Conservation (phyloP, 2,329 filamentous ascomycete genomes). For the Verticillium longisporum region DNA sequence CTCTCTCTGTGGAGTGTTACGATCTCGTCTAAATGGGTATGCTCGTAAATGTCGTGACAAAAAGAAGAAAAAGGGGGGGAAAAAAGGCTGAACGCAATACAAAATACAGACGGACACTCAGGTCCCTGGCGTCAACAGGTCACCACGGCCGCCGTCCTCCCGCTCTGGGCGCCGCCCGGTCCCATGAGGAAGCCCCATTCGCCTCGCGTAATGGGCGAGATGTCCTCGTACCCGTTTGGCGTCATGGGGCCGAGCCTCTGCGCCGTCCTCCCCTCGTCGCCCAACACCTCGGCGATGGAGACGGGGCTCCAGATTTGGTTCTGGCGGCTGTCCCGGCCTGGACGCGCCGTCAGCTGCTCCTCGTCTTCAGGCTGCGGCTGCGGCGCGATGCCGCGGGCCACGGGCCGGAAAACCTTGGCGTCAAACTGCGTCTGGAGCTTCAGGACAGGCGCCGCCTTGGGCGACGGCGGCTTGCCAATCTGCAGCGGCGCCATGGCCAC, state of each 20-base stretch:
- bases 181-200: conserved; percentile 56
- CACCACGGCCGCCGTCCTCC: conserved; percentile 42
- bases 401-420: conserved; percentile 4
- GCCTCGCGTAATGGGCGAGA: conserved; percentile 53
- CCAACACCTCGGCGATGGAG: conserved; percentile 39
- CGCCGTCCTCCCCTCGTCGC: conserved; percentile 11
- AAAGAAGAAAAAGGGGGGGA: too few relatives aligned
- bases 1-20: background rate
- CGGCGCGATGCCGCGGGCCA: background rate
- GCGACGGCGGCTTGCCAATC: conserved; percentile 9
- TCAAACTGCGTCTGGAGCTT: conserved; percentile 39
- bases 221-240: conserved; percentile 54
- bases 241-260: conserved; percentile 41
- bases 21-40: background rate
- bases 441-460: conserved; percentile 19
- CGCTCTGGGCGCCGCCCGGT: conserved; percentile 27
- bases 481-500: conserved; percentile 3
- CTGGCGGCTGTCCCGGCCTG: conserved; percentile 16
- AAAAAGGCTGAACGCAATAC: background rate
- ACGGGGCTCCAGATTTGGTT: conserved; percentile 20
- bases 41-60: background rate
- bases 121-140: conserved; percentile 33
- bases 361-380: conserved; percentile 19
- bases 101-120: background rate
- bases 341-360: conserved; percentile 29